These are phyloP conservation scores for Herpetomonas muscarum DNA, from an alignment of 208 protist species.

Conservation along the genomic window DNA sequence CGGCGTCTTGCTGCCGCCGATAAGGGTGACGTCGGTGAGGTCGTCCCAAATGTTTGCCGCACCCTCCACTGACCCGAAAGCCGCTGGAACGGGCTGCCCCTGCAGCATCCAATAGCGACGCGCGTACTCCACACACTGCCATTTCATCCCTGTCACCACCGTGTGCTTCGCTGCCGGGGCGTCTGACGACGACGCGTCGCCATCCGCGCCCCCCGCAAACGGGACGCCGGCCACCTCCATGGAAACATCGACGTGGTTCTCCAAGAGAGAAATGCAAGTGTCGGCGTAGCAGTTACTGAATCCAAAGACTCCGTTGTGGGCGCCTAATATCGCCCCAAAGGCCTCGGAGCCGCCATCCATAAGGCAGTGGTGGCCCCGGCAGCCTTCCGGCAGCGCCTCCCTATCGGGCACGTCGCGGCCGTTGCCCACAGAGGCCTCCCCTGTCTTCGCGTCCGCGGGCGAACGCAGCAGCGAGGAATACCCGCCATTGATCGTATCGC, in stretches of 20 bases:
- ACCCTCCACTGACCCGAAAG: slow-evolving; percentile 51
- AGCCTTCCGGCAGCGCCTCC: slow-evolving; percentile 13
- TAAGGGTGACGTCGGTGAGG: slow-evolving; percentile 21
- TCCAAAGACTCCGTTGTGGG: slow-evolving; percentile 27
- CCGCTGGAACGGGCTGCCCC: slow-evolving; percentile 36
- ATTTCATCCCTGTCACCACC: slow-evolving; percentile 52
- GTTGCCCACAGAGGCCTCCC: no score
- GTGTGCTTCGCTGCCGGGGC: neutral
- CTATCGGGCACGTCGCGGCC: no score
- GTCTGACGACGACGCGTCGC: neutral
- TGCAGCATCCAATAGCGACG: slow-evolving; percentile 83
- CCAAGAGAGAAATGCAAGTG: slow-evolving; percentile 25
- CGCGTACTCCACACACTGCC: slow-evolving; percentile 89
- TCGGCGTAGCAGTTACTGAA: slow-evolving; percentile 59
- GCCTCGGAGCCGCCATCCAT: slow-evolving; percentile 15
- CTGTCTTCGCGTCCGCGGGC: no score
- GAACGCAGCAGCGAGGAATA: no score
- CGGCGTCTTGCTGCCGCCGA: slow-evolving; percentile 29
- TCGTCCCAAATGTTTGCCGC: slow-evolving; percentile 74
- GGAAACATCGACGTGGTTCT: slow-evolving; percentile 17
- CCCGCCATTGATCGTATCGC: neutral
- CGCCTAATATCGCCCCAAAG: slow-evolving; percentile 46
- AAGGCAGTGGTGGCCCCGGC: slow-evolving; percentile 10
- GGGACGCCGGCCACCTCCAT: neutral
- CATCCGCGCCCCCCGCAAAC: neutral